phyloP scores from a whole-genome alignment of 305 asterid species.

The Ilex paraguariensis region DNA sequence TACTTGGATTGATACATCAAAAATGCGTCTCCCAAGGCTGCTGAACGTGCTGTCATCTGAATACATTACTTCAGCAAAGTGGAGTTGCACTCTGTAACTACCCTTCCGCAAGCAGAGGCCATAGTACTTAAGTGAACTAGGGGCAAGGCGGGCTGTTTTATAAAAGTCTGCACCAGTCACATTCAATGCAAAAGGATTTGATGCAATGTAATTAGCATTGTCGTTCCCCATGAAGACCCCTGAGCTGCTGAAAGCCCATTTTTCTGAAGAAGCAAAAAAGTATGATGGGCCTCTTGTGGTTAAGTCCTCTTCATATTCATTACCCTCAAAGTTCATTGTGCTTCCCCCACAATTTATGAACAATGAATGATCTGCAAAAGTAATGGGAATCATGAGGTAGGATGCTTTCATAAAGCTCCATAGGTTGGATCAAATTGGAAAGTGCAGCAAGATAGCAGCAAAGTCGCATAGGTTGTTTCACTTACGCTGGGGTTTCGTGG shows the following conservation, averaged over 20 bases:
- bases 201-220: slow-evolving; percentile 20
- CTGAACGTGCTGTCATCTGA: slow-evolving; percentile 41
- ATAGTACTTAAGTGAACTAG: slow-evolving; percentile 66
- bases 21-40: slow-evolving; percentile 76
- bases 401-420: not conserved
- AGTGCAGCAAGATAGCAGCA: not conserved
- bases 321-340: not conserved
- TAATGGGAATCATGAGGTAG: not conserved
- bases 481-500: slow-evolving; percentile 43
- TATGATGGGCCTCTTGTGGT: slow-evolving; percentile 41
- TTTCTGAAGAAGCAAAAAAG: slow-evolving; percentile 31
- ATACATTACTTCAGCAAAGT: slow-evolving; percentile 86
- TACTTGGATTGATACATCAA: slow-evolving; percentile 86
- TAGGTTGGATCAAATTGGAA: too few species aligned
- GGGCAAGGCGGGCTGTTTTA: slow-evolving; percentile 67
- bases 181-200: slow-evolving; percentile 23
- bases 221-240: slow-evolving; percentile 39
- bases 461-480: slow-evolving; percentile 1
- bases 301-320: slow-evolving; percentile 31
- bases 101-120: slow-evolving; percentile 76
- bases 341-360: slow-evolving; percentile 3
- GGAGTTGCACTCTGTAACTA: slow-evolving; percentile 78
- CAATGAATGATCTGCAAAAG: not conserved
- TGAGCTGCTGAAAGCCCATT: slow-evolving; percentile 85
- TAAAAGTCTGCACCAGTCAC: slow-evolving; percentile 35